phyloP scores from a whole-genome alignment of 257 asterid genomes.

The Solanum acaule region DNA sequence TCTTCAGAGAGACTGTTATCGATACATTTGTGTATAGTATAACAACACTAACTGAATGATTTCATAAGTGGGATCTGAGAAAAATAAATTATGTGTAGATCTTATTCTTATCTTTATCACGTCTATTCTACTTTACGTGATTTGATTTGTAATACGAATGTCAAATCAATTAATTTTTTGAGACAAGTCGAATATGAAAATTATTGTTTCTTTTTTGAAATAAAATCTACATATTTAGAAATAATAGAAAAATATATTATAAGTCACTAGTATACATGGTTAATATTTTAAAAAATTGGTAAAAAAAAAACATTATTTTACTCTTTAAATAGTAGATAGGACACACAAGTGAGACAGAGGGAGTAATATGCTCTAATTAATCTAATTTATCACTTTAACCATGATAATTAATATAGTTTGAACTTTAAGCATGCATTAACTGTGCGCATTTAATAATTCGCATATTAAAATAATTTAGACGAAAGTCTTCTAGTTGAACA shows the following conservation, averaged over 20 bases:
- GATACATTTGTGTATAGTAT: neutral
- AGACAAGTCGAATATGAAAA: neutral
- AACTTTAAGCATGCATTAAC: neutral
- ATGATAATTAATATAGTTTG: neutral
- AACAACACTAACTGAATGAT: too few species aligned
- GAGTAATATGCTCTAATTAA: neutral
- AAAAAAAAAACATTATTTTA: neutral
- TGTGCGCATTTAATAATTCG: neutral
- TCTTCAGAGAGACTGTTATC: neutral
- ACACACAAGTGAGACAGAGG: neutral
- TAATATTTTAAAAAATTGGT: neutral
- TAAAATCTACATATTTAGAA: too few species aligned
- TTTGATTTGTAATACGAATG: neutral
- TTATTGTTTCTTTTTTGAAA: too few species aligned
- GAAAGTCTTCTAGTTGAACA: neutral
- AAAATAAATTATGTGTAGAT: fast-evolving
- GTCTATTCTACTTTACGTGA: too few species aligned
- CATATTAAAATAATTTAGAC: neutral
- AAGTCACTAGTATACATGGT: neutral
- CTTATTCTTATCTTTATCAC: too few species aligned
- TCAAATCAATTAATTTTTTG: too few species aligned
- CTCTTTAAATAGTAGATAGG: neutral
- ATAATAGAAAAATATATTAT: too few species aligned
- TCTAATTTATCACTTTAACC: neutral
- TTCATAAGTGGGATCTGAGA: fast-evolving